Evolutionary conservation across 192 early-diverging fungal genomes (phyloP).

Genomic region (Physocladia obscura): DNA sequence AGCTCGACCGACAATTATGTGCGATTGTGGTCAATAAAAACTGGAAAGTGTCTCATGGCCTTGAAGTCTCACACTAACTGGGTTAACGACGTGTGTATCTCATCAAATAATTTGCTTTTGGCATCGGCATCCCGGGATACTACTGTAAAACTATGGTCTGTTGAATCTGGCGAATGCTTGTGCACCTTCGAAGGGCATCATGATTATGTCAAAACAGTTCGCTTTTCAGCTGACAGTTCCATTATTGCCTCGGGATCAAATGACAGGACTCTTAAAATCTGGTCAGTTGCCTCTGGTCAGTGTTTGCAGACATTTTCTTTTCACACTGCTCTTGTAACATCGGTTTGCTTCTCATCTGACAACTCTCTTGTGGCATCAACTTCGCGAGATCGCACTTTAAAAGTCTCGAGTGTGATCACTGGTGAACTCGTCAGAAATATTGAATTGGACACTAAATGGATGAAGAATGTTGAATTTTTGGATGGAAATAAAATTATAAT

Average conservation of each 20-base stretch:
- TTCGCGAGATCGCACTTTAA: slow-evolving; percentile 77
- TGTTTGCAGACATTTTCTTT: background rate
- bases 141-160: background rate
- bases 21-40: background rate
- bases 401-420: slow-evolving; percentile 57
- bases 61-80: background rate
- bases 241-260: background rate
- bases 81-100: background rate
- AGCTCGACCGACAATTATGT: background rate
- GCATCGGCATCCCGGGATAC: background rate
- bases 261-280: background rate
- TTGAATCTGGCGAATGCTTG: background rate
- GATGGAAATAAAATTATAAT: too few species aligned
- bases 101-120: background rate
- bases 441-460: background rate
- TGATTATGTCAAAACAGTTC: background rate
- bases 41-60: background rate
- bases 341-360: slow-evolving; percentile 57
- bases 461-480: background rate
- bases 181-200: background rate
- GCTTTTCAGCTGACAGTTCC: background rate
- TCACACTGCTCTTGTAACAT: slow-evolving; percentile 9
- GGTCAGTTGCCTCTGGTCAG: background rate
- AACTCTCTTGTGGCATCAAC: slow-evolving; percentile 78
- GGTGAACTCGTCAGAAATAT: background rate